Base-by-base conservation (phyloP, 78 protist species). In the Reticulomyxa filosa region DNA sequence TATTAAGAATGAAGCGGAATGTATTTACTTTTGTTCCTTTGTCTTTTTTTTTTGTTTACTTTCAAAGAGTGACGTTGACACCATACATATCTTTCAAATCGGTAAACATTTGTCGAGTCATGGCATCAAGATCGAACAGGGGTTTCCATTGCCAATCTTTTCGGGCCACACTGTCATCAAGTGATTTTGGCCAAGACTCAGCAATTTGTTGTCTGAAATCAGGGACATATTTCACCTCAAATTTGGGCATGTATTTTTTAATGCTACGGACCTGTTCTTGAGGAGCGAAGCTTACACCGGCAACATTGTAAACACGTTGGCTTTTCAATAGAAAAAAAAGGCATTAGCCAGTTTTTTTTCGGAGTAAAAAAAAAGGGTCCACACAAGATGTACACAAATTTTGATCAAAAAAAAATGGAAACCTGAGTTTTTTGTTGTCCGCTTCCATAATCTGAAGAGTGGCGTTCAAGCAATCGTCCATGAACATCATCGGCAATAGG, bases 401-500 rank as follows among this genome's bases (percentile, higher is more conserved):
- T n/a, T n/a, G n/a, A n/a, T n/a, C n/a, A n/a, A n/a, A n/a, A n/a
- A n/a, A n/a, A n/a, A n/a, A n/a, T n/a, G n/a, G n/a, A n/a, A n/a
- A n/a, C 17, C 46, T 6, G 20, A 82, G 80, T n/a, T 1, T 4
- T 57, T 74, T 38, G 20, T 26, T 2, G 27, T 38, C 63, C 30
- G 80, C 86, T 4, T 13, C 62, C 34, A 78, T 26, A n/a, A 81
- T 4, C 22, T 61, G 46, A n/a, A 67, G 8, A 25, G 82, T 81
- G 8, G 75, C 83, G 32, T 65, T 56, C 39, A 80, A 6, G 35
- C 81, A 75, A 36, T 82, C 86, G 7, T 26, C 65, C 86, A 82
- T 81, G 73, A 76, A 78, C 82, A 82, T 70, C 86, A 82, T 77
- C 13, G 87, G 87, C 23, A 82, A 46, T 36, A 22, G 22, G 32